phyloP scores from a whole-genome alignment of 371 early-diverging fungal genomes.

The Saksenaea oblongispora region DNA sequence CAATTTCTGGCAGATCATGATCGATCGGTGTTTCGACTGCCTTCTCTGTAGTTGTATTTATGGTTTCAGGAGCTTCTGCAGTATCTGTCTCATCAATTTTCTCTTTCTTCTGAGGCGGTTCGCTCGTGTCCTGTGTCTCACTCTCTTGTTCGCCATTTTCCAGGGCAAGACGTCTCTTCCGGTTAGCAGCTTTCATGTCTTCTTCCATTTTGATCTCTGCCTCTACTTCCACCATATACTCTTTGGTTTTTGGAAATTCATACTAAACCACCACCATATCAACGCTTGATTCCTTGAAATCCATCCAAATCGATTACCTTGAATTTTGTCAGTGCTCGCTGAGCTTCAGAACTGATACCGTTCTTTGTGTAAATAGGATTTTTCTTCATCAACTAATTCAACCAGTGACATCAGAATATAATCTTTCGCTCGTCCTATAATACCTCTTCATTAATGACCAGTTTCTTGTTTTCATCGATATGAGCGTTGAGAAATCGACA shows the following conservation, averaged over 20 bases:
- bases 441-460: constrained; percentile 56
- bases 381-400: constrained; percentile 25
- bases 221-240: constrained; percentile 38
- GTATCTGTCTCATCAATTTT: background rate
- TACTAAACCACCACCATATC: constrained; percentile 26
- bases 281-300: background rate
- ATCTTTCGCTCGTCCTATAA: background rate
- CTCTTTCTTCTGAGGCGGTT: constrained; percentile 1
- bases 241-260: constrained; percentile 47
- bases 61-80: background rate
- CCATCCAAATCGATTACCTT: constrained; percentile 20
- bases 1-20: constrained; percentile 15
- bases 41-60: background rate
- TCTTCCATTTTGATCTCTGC: constrained; percentile 37
- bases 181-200: constrained; percentile 24
- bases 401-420: background rate
- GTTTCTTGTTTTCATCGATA: constrained; percentile 50
- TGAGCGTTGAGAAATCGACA: constrained; percentile 83
- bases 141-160: constrained; percentile 10
- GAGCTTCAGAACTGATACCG: constrained; percentile 42
- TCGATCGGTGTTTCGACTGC: constrained; percentile 1
- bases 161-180: constrained; percentile 27
- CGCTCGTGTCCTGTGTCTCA: background rate
- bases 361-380: constrained; percentile 40
- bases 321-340: constrained; percentile 47